Percentiles rank a stretch among this genome's conserved stretches.
Evolutionary conservation across 352 stramenopile genomes (phyloP).

Genomic region (Phytophthora syringae): DNA sequence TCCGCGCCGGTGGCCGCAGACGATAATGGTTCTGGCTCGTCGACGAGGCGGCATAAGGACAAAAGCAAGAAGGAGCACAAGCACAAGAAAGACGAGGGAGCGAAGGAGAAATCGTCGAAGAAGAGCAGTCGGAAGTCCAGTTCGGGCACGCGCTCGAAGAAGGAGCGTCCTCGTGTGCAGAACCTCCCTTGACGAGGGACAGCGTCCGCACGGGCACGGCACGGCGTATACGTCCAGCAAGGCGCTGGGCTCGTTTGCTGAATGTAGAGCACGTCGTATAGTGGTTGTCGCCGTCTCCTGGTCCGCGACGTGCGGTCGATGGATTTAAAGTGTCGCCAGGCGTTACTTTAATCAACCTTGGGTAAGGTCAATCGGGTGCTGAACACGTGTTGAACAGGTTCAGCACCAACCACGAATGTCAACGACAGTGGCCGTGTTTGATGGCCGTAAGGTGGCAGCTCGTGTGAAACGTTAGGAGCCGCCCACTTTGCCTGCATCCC

Average conservation of each 20-base stretch:
- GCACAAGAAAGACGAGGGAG: slow-evolving; percentile 23
- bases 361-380: too few relatives aligned
- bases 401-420: too few relatives aligned
- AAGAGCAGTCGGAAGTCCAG: slow-evolving; percentile 36
- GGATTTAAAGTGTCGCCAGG: background rate
- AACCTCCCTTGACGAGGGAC: slow-evolving; percentile 19
- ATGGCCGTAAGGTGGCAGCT: background rate
- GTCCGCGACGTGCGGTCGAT: background rate
- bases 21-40: slow-evolving; percentile 18
- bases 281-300: background rate
- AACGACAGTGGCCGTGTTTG: too few relatives aligned
- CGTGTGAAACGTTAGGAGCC: slow-evolving; percentile 2
- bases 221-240: slow-evolving; percentile 1
- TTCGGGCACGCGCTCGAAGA: slow-evolving; percentile 32
- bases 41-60: slow-evolving; percentile 29
- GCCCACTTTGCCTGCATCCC: background rate
- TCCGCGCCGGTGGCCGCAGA: background rate
- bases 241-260: slow-evolving; percentile 4
- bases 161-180: slow-evolving; percentile 12
- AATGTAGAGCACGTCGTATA: slow-evolving; percentile 15
- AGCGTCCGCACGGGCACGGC: slow-evolving; percentile 4
- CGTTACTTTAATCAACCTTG: slow-evolving; percentile 12
- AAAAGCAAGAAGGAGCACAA: slow-evolving; percentile 46
- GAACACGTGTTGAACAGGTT: background rate
- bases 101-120: slow-evolving; percentile 27